These are phyloP conservation scores for Hyaloscypha variabilis DNA, from an alignment of 495 filamentous ascomycete species.

Conservation along the genomic window DNA sequence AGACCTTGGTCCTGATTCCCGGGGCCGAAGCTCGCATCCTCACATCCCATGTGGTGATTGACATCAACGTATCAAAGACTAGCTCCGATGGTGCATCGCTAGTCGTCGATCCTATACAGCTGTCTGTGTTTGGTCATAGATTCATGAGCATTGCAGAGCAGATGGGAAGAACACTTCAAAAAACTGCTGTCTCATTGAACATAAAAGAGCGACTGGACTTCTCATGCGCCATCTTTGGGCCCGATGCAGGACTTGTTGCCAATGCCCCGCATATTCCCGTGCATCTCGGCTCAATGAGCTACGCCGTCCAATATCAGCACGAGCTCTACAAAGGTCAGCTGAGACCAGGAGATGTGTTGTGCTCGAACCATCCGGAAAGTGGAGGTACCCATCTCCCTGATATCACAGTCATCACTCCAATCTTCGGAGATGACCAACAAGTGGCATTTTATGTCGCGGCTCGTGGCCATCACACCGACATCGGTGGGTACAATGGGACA, in stretches of 20 bases:
- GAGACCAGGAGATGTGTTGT: constrained; percentile 30
- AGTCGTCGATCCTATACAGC: constrained; percentile 32
- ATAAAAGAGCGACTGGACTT: constrained; percentile 50
- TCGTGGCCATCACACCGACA: constrained; percentile 38
- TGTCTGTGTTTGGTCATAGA: constrained; percentile 35
- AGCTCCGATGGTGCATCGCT: constrained; percentile 2
- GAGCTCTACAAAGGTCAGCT: constrained; percentile 24
- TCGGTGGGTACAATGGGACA: constrained; percentile 34
- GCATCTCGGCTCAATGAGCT: constrained; percentile 33
- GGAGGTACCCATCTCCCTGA: constrained; percentile 35
- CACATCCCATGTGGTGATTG: constrained; percentile 29
- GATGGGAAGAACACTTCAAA: constrained; percentile 46
- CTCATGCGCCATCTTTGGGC: constrained; percentile 44
- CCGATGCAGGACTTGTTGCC: constrained; percentile 44
- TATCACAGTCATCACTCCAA: constrained; percentile 35
- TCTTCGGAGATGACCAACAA: constrained; percentile 26
- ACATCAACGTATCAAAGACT: constrained; percentile 11
- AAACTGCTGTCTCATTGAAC: constrained; percentile 43
- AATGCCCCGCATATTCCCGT: constrained; percentile 40
- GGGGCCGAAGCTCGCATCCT: constrained; percentile 30
- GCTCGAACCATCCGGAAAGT: constrained; percentile 30
- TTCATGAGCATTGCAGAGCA: constrained; percentile 50
- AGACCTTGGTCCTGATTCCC: constrained; percentile 32
- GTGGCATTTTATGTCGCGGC: constrained; percentile 38
- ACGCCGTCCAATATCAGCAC: constrained; percentile 33